Evolutionary conservation across 1,284 basidiomycete genomes (phyloP).

Genomic region (Microstroma glucosiphilum): DNA sequence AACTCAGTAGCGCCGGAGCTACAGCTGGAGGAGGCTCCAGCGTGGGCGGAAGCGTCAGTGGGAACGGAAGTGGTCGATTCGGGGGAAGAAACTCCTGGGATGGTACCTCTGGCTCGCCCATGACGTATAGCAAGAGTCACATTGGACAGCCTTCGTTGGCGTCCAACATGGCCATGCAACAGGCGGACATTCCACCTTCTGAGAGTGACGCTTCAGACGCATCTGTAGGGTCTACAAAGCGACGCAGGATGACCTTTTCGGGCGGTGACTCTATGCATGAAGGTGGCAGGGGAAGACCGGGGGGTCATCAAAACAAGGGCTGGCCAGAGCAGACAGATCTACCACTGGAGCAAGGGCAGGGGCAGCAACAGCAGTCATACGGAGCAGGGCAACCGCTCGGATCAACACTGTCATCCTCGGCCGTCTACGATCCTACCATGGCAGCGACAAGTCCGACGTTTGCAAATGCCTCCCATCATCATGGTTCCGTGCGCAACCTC

Average conservation of each 20-base stretch:
- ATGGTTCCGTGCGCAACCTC: too few species aligned
- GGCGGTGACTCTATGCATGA: conserved; percentile 18
- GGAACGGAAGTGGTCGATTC: neutral
- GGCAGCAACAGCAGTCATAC: neutral
- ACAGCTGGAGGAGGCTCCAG: neutral
- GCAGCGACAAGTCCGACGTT: too few species aligned
- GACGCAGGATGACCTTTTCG: conserved; percentile 27
- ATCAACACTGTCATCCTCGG: neutral
- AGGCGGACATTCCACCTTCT: neutral
- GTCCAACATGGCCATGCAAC: neutral
- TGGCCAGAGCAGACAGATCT: neutral
- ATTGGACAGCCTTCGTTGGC: neutral
- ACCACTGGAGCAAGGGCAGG: neutral
- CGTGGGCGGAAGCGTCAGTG: too few species aligned
- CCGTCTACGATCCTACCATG: too few species aligned
- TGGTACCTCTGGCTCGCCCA: neutral
- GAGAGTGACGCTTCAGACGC: neutral
- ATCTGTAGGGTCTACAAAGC: conserved; percentile 12
- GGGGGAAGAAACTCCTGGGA: neutral
- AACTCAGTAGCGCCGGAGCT: neutral
- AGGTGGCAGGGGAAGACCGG: neutral
- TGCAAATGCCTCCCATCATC: too few species aligned
- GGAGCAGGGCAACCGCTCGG: neutral
- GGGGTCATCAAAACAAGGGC: neutral
- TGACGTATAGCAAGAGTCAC: neutral